Conservation (phyloP, 768 basidiomycete species). For the Cytidiella melzeri region DNA sequence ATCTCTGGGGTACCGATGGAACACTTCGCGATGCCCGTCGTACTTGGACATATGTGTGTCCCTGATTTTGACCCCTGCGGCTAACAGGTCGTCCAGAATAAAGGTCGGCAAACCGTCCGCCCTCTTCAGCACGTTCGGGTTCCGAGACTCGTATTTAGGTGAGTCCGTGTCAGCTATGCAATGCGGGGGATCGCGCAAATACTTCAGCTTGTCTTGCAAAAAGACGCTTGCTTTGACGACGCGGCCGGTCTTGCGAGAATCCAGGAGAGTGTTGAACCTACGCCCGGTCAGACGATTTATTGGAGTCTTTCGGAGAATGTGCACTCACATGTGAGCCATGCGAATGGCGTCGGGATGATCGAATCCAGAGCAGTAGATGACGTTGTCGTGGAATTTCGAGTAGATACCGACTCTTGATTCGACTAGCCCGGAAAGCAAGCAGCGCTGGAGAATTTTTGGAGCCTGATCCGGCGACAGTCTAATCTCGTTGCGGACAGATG, state of each 20-base stretch:
- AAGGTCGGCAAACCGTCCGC: conserved; percentile 19
- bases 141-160: background rate
- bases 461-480: conserved; percentile 13
- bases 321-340: conserved; percentile 59
- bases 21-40: conserved; percentile 15
- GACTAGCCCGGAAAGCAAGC: conserved; percentile 44
- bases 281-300: background rate
- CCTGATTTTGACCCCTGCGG: conserved; percentile 33
- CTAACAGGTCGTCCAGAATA: conserved; percentile 39
- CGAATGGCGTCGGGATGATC: conserved; percentile 37
- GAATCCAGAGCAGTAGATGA: conserved; percentile 49
- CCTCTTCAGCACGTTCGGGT: background rate
- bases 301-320: background rate
- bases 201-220: conserved; percentile 33
- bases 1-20: conserved; percentile 9
- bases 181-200: conserved; percentile 25
- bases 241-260: conserved; percentile 64
- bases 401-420: conserved; percentile 53
- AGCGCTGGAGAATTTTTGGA: conserved; percentile 36
- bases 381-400: conserved; percentile 54
- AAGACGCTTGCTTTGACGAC: conserved; percentile 40
- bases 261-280: conserved; percentile 65
- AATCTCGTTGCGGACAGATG: conserved; percentile 34
- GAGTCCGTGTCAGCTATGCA: conserved; percentile 21
- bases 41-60: conserved; percentile 33